Base-by-base conservation (phyloP, 2,329 filamentous ascomycete genomes). In the Sporothrix sp. region DNA sequence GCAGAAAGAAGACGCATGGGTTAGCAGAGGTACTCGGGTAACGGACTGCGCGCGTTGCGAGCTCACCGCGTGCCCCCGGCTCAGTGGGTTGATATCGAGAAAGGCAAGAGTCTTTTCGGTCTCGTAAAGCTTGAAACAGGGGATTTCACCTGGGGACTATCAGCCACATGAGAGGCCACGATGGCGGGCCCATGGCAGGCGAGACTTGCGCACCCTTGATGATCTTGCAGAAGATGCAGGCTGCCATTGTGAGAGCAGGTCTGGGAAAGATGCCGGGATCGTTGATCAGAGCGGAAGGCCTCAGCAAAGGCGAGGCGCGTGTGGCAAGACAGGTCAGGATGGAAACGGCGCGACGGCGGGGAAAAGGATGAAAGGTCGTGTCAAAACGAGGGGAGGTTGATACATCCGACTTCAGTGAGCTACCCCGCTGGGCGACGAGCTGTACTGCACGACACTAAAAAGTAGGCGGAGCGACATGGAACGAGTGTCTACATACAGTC, bases 181-280 rank as follows among this genome's bases (percentile, higher is more conserved):
- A 36, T n/a, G n/a, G n/a, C n/a, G 18, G 47, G 8, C 10, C 3
- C 32, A 16, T 11, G 13, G 13, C 11, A 11, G 16, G 7, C 27
- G 11, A n/a, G 10, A 14, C 21, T 5, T 21, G 32, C 35, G 18
- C 25, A 30, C 48, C 91, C 78, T 95, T 94, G 73, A 98, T 85
- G 66, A 98, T 97, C 69, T 88, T 95, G 78, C 93, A 98, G 74
- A 98, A 98, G 64, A 97, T 88, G 67, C 93, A 98, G 56, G 84
- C 74, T 49, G 83, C 76, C 72, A 79, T 78, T 54, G 59, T 71
- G 52, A 58, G 65, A 33, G 38, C 30, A 37, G 20, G 33, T 10
- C 18, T 16, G 20, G n/a, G 14, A 13, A 30, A 9, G 42, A 33
- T 10, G 21, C 7, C 18, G 21, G 14, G 28, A 23, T 16, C 25